Evolutionary conservation across 106 monocot genomes (phyloP).

Genomic region (Gastrodia elata): DNA sequence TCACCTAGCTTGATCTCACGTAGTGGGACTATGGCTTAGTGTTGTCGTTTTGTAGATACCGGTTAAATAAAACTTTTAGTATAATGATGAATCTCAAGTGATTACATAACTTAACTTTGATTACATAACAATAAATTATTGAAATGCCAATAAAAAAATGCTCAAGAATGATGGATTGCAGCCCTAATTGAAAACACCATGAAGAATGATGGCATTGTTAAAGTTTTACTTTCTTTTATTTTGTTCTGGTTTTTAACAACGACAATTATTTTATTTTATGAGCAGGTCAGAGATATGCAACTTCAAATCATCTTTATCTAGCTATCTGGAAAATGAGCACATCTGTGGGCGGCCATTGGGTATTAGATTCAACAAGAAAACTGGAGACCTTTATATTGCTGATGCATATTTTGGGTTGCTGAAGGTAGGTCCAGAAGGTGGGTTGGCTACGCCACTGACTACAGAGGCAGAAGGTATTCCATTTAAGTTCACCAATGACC

Average conservation of each 20-base stretch:
- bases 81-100: too few relatives aligned
- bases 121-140: too few relatives aligned
- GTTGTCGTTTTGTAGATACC: too few relatives aligned
- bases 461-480: constrained; percentile 46
- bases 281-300: constrained; percentile 42
- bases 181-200: too few relatives aligned
- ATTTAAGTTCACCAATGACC: constrained; percentile 53
- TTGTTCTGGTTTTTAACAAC: not conserved
- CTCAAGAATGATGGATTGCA: too few relatives aligned
- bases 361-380: constrained; percentile 46
- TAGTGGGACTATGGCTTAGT: too few relatives aligned
- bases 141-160: too few relatives aligned
- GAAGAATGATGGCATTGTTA: too few relatives aligned
- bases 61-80: too few relatives aligned
- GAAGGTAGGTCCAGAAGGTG: constrained; percentile 61
- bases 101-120: too few relatives aligned
- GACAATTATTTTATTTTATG: not conserved
- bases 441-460: constrained; percentile 35
- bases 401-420: constrained; percentile 66
- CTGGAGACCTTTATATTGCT: constrained; percentile 62
- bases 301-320: constrained; percentile 29
- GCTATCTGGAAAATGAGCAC: constrained; percentile 54
- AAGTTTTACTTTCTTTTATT: not conserved
- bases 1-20: too few relatives aligned
- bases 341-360: constrained; percentile 49